Percentiles rank a stretch among this genome's conserved stretches.
phyloP scores from a whole-genome alignment of 148 eudicot genomes.

The Rhododendron molle region DNA sequence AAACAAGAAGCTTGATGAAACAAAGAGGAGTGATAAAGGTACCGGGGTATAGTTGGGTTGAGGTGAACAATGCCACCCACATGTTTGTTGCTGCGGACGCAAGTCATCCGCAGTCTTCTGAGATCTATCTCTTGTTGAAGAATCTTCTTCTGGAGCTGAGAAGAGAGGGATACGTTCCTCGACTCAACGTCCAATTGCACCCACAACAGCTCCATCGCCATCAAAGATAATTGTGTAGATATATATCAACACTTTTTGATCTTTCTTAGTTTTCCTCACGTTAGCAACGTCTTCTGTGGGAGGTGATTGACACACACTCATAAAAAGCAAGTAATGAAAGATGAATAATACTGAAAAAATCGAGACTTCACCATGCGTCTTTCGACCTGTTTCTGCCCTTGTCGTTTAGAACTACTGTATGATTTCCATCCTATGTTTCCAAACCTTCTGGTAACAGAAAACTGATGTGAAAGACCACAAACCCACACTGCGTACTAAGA shows the following conservation, averaged over 20 bases:
- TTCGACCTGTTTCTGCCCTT: neutral
- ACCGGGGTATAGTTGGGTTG: neutral
- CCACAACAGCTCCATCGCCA: neutral
- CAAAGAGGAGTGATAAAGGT: neutral
- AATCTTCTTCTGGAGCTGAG: neutral
- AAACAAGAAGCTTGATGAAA: neutral
- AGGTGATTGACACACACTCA: too few species aligned
- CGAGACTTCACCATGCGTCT: neutral
- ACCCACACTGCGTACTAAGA: slow-evolving; percentile 55
- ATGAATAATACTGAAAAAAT: too few species aligned
- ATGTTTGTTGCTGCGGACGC: neutral
- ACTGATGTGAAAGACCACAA: slow-evolving; percentile 7
- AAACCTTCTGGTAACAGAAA: slow-evolving; percentile 48
- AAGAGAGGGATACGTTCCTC: neutral
- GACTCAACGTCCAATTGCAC: neutral
- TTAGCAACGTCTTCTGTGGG: too few species aligned
- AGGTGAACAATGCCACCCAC: slow-evolving; percentile 1
- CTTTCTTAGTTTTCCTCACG: too few species aligned
- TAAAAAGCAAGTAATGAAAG: too few species aligned
- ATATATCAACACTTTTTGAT: too few species aligned
- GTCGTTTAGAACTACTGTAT: neutral
- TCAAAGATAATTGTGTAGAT: neutral
- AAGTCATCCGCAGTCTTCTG: slow-evolving; percentile 1
- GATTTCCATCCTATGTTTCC: slow-evolving; percentile 46
- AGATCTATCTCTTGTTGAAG: neutral